Percentiles rank a stretch among this genome's conserved stretches.
Evolutionary conservation across 1,139 yeast genomes (phyloP).

Genomic region (Candida buenavistaensis): DNA sequence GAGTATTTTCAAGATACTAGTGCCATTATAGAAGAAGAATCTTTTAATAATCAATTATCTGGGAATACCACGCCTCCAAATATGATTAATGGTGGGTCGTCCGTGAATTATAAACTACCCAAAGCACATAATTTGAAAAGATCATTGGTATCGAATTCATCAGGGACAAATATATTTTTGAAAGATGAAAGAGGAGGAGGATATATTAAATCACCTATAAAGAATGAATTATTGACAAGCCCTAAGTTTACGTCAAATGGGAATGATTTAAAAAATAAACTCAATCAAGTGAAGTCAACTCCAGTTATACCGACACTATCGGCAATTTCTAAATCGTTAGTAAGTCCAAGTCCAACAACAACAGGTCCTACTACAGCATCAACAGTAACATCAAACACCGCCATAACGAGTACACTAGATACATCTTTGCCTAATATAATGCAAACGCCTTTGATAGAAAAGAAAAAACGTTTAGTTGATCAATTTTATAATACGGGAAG

Average conservation of each 20-base stretch:
- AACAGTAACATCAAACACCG: neutral
- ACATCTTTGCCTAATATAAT: slow-evolving; percentile 1
- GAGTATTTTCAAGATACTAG: too few relatives aligned
- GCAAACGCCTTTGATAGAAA: slow-evolving; percentile 12
- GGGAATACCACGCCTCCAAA: neutral
- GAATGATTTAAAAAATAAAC: too few relatives aligned
- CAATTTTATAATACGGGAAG: slow-evolving; percentile 34
- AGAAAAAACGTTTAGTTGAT: slow-evolving; percentile 39
- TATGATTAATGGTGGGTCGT: neutral
- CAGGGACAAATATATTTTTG: slow-evolving; percentile 12
- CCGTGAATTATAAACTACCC: too few relatives aligned
- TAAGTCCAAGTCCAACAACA: neutral
- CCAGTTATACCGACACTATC: neutral
- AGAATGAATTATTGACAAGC: slow-evolving; percentile 10
- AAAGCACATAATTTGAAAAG: neutral
- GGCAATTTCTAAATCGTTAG: neutral
- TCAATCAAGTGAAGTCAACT: too few relatives aligned
- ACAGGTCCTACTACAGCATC: neutral
- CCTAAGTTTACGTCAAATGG: slow-evolving; percentile 8
- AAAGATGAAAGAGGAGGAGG: too few relatives aligned
- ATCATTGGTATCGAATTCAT: slow-evolving; percentile 4
- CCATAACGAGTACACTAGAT: neutral
- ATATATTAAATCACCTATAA: too few relatives aligned
- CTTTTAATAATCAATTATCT: neutral
- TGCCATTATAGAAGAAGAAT: too few relatives aligned